Conservation (phyloP, 495 filamentous ascomycete genomes). For the Xylona heveae region DNA sequence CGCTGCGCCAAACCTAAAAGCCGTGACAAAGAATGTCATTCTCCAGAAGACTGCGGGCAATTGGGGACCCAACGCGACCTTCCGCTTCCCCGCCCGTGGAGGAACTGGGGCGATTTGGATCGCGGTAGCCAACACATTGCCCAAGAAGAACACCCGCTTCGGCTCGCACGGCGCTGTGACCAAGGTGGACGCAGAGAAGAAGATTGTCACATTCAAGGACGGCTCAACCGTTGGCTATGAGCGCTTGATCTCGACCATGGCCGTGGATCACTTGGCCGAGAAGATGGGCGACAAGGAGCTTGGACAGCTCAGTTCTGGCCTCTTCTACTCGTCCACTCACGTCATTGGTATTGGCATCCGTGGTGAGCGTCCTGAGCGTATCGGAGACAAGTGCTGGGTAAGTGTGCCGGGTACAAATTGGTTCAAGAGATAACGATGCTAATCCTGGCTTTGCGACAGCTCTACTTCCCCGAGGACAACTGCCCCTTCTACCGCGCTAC, state of each 20-base stretch:
- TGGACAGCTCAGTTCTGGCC: constrained; percentile 61
- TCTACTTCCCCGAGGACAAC: constrained; percentile 99
- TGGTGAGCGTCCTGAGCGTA: constrained; percentile 78
- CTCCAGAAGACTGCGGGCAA: constrained; percentile 89
- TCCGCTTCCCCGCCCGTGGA: constrained; percentile 90
- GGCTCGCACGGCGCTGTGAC: constrained; percentile 67
- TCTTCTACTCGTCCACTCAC: constrained; percentile 95
- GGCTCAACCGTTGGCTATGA: constrained; percentile 82
- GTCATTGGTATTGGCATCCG: constrained; percentile 92
- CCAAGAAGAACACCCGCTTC: constrained; percentile 75
- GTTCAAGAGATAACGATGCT: neutral
- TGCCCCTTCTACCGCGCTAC: constrained; percentile 99
- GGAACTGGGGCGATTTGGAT: constrained; percentile 99
- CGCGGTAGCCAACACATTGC: constrained; percentile 82
- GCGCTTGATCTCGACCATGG: constrained; percentile 92
- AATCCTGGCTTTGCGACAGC: constrained; percentile 24
- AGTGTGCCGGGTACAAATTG: constrained; percentile 9
- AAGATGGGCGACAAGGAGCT: constrained; percentile 74
- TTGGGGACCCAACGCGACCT: constrained; percentile 97
- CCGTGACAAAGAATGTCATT: constrained; percentile 82
- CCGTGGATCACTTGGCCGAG: constrained; percentile 75
- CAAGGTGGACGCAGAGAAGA: constrained; percentile 66
- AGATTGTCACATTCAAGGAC: constrained; percentile 61
- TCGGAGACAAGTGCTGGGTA: constrained; percentile 99
- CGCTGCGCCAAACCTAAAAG: constrained; percentile 91